Percentiles rank a stretch among this genome's conserved stretches.
Evolutionary conservation across 768 basidiomycete species (phyloP).

Genomic region (Lactarius tabidus): DNA sequence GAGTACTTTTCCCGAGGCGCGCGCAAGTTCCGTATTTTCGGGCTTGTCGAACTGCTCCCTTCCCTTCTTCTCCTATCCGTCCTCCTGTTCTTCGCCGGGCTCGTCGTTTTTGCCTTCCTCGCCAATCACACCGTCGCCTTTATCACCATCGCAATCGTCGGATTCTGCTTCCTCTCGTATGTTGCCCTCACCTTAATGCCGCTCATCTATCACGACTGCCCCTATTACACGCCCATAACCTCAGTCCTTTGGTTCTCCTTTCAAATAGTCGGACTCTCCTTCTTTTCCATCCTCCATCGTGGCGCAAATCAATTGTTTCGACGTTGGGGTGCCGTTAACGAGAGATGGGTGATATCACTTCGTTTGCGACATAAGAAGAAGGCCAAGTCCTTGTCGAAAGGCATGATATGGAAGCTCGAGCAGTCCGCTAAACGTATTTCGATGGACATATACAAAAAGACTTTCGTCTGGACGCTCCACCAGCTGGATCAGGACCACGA

Average conservation of each 20-base stretch:
- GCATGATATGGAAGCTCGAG: neutral
- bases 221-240: slow-evolving; percentile 1
- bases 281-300: neutral
- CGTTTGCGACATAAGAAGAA: neutral
- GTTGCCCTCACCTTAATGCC: neutral
- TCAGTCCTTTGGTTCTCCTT: neutral
- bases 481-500: neutral
- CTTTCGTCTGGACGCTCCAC: neutral
- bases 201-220: slow-evolving; percentile 11
- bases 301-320: neutral
- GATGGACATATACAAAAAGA: neutral
- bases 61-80: neutral
- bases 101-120: slow-evolving; percentile 6
- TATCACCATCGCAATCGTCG: neutral
- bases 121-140: slow-evolving; percentile 3
- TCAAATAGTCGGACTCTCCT: neutral
- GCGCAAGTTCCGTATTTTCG: neutral
- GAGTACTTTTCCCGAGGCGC: neutral
- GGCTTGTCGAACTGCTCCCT: neutral
- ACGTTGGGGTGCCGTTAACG: neutral
- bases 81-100: slow-evolving; percentile 13
- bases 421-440: neutral
- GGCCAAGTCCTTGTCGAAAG: neutral
- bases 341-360: neutral
- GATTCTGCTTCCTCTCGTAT: neutral